Evolutionary conservation across 2,329 filamentous ascomycete species (phyloP).

Genomic region (Trichocomaceae sp.): DNA sequence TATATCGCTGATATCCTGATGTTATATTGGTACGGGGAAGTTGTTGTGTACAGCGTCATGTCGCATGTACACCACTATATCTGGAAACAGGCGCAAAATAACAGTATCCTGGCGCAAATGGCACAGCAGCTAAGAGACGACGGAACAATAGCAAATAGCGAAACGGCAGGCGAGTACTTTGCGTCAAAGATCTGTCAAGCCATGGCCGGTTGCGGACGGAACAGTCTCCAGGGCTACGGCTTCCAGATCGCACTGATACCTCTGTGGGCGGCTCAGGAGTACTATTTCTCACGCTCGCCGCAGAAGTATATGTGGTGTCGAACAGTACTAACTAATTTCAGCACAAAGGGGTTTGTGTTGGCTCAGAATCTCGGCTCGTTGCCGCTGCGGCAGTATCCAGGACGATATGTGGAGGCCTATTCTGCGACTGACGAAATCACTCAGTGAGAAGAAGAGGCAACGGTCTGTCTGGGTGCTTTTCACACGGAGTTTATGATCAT

Average conservation of each 20-base stretch:
- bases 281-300: constrained; percentile 1
- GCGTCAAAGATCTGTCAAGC: constrained; percentile 13
- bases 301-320: constrained; percentile 13
- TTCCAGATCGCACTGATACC: constrained; percentile 13
- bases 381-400: constrained; percentile 10
- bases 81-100: not conserved
- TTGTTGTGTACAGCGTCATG: constrained; percentile 13
- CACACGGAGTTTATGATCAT: not conserved
- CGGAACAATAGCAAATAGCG: constrained; percentile 3
- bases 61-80: constrained; percentile 6
- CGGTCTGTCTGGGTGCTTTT: not conserved
- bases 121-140: not conserved
- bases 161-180: constrained; percentile 11
- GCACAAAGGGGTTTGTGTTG: constrained; percentile 12
- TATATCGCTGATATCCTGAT: constrained; percentile 11
- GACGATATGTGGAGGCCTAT: constrained; percentile 6
- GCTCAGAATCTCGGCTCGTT: constrained; percentile 8
- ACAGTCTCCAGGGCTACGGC: constrained; percentile 11
- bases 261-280: constrained; percentile 12
- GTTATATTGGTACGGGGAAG: constrained; percentile 13
- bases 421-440: not conserved
- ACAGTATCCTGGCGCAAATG: not conserved
- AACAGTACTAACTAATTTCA: constrained; percentile 13
- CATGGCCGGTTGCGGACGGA: constrained; percentile 12
- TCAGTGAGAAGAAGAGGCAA: not conserved